Evolutionary conservation across 2,329 filamentous ascomycete species (phyloP).

Genomic region (Ascosphaera apis): DNA sequence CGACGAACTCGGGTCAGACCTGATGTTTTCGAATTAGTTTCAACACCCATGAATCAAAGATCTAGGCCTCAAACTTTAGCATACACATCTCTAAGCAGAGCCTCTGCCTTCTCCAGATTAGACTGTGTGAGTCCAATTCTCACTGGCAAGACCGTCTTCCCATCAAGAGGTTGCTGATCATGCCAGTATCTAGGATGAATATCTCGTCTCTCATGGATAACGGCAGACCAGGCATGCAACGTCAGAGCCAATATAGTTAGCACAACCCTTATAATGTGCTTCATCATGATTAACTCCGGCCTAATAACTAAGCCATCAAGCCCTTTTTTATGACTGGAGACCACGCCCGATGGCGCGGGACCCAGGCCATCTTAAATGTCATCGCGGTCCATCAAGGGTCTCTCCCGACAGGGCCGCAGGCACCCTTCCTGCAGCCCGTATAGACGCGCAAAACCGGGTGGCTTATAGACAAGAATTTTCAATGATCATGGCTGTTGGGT

Average conservation of each 20-base stretch:
- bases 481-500: neutral
- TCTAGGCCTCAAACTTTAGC: neutral
- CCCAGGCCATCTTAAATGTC: neutral
- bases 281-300: too few species aligned
- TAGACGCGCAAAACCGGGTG: neutral
- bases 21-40: conserved; percentile 4
- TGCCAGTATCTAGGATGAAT: neutral
- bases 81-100: conserved; percentile 14
- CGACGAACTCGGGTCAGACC: conserved; percentile 15
- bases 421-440: neutral
- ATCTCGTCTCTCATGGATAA: neutral
- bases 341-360: neutral
- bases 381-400: neutral
- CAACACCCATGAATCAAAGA: neutral
- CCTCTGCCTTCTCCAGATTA: conserved; percentile 11
- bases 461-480: neutral
- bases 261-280: too few species aligned
- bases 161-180: neutral
- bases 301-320: neutral
- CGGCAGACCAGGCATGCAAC: neutral
- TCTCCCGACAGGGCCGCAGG: too few species aligned
- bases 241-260: too few species aligned
- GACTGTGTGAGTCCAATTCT: conserved; percentile 6
- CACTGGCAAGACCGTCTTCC: neutral
- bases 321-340: neutral